Percentiles rank a stretch among this genome's conserved stretches.
phyloP scores from a whole-genome alignment of 1,139 yeast species.

The Wickerhamiella infanticola region DNA sequence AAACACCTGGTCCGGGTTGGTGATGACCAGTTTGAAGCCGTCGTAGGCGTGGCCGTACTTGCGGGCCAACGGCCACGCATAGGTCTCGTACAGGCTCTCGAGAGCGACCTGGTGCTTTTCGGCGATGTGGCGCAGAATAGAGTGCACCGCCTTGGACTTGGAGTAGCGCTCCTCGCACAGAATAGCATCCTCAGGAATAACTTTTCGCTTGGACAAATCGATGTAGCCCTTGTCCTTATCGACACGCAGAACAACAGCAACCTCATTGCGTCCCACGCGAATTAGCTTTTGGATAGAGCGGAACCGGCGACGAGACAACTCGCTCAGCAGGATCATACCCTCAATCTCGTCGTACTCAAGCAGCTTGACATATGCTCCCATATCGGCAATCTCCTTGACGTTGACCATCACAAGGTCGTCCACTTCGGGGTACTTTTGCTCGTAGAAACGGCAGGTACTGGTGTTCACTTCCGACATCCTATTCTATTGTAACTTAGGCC shows the following conservation, averaged over 20 bases:
- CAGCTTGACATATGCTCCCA: conserved; percentile 94
- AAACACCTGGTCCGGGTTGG: conserved; percentile 71
- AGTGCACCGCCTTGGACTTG: conserved; percentile 94
- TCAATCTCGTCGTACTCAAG: conserved; percentile 95
- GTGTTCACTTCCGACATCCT: conserved; percentile 33
- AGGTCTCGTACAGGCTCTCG: conserved; percentile 68
- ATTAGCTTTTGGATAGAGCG: conserved; percentile 94
- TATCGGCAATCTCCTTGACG: conserved; percentile 94
- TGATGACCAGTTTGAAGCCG: conserved; percentile 90
- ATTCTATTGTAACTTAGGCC: background rate
- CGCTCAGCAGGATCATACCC: conserved; percentile 95
- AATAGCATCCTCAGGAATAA: conserved; percentile 91
- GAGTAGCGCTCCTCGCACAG: conserved; percentile 97
- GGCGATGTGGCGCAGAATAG: conserved; percentile 94
- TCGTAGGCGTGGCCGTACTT: conserved; percentile 96
- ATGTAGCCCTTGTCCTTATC: conserved; percentile 98
- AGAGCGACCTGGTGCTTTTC: conserved; percentile 84
- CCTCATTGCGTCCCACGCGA: conserved; percentile 97
- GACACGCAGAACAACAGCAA: conserved; percentile 95
- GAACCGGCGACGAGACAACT: conserved; percentile 95
- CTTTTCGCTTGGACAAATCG: conserved; percentile 95
- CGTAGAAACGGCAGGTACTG: conserved; percentile 90
- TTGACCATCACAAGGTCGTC: conserved; percentile 98
- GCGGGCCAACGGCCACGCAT: conserved; percentile 96
- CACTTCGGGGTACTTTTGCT: conserved; percentile 96